Conservation (phyloP, 148 eudicot genomes). For the Beta vulgaris region DNA sequence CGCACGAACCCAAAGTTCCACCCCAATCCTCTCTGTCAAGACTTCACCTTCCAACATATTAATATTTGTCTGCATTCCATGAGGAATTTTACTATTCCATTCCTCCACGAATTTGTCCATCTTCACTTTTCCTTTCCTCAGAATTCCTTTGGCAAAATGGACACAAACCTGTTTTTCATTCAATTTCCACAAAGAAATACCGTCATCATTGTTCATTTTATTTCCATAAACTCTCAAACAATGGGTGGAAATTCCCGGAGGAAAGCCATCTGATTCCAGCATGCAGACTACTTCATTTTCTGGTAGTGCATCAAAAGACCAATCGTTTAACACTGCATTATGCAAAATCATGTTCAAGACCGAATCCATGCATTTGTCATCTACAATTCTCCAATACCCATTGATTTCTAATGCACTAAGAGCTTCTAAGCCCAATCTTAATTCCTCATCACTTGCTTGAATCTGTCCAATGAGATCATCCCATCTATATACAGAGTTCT, state of each 20-base stretch:
- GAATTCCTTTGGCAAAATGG: constrained; percentile 68
- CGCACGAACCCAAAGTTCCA: constrained; percentile 62
- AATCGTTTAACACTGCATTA: constrained; percentile 63
- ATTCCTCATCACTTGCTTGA: constrained; percentile 84
- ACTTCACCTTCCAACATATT: constrained; percentile 89
- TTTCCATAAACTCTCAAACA: constrained; percentile 61
- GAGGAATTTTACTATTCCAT: constrained; percentile 67
- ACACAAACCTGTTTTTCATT: constrained; percentile 72
- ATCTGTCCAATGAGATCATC: constrained; percentile 61
- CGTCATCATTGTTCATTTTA: constrained; percentile 33
- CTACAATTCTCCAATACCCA: constrained; percentile 78
- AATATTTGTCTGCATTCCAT: constrained; percentile 56
- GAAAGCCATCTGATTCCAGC: constrained; percentile 67
- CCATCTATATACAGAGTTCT: constrained; percentile 58
- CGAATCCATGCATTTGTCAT: constrained; percentile 58
- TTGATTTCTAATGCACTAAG: constrained; percentile 73
- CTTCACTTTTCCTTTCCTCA: constrained; percentile 60
- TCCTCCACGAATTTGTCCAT: constrained; percentile 61
- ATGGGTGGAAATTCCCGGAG: constrained; percentile 52
- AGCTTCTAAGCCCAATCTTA: constrained; percentile 54
- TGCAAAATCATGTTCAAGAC: constrained; percentile 70
- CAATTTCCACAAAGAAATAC: constrained; percentile 43
- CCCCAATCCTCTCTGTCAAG: constrained; percentile 71
- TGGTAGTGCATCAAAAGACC: constrained; percentile 58
- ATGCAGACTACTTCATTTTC: constrained; percentile 54